phyloP scores from a whole-genome alignment of 192 early-diverging fungal genomes.

The Gamsiella multidivaricata region DNA sequence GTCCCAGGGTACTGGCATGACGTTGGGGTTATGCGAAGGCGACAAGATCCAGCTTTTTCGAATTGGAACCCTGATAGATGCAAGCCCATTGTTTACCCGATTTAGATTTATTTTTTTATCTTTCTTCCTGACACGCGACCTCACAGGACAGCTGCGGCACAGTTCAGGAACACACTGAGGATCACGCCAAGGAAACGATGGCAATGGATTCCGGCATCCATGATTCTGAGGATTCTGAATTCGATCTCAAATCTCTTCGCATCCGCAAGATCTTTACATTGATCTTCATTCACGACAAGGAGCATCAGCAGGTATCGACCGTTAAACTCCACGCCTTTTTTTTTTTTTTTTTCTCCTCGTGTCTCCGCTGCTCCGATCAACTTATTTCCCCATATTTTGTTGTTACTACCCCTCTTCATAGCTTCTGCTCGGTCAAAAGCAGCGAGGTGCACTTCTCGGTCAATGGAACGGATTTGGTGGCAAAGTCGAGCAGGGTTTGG shows the following conservation, averaged over 20 bases:
- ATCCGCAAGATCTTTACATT: constrained; percentile 42
- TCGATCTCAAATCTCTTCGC: constrained; percentile 10
- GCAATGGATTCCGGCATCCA: not conserved
- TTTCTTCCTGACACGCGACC: no score
- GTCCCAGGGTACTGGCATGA: no score
- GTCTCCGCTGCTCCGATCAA: not conserved
- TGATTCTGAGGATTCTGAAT: constrained; percentile 7
- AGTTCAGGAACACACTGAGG: no score
- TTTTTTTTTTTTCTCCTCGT: not conserved
- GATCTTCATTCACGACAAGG: constrained; percentile 42
- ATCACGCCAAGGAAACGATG: not conserved
- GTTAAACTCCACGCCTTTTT: not conserved
- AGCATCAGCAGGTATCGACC: constrained; percentile 23
- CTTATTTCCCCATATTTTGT: not conserved
- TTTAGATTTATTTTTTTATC: no score
- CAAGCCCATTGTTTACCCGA: no score
- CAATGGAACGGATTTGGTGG: constrained; percentile 55
- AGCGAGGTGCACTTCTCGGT: constrained; percentile 29
- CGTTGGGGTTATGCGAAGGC: no score
- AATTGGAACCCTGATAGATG: no score
- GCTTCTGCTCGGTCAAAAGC: constrained; percentile 34
- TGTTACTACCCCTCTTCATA: not conserved
- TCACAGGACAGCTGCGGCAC: no score
- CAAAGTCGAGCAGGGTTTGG: constrained; percentile 31
- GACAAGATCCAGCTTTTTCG: no score